These are phyloP conservation scores for Penicillium thymicola DNA, from an alignment of 2,329 filamentous ascomycete species.

Conservation along the genomic window DNA sequence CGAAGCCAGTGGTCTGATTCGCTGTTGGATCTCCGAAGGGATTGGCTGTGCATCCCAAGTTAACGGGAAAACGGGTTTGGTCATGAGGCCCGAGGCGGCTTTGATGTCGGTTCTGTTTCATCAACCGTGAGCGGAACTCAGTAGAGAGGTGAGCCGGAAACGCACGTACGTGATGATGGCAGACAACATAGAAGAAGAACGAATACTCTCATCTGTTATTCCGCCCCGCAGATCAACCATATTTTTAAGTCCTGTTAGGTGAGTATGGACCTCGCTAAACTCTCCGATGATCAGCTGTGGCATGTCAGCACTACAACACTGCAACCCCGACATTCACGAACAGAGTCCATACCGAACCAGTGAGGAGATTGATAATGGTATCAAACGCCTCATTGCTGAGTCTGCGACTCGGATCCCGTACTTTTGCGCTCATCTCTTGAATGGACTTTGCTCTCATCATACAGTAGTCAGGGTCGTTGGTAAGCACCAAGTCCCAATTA, in stretches of 20 bases:
- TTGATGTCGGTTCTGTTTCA: slow-evolving; percentile 33
- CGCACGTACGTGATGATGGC: slow-evolving; percentile 31
- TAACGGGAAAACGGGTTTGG: slow-evolving; percentile 34
- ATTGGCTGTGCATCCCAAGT: slow-evolving; percentile 33
- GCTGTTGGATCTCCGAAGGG: slow-evolving; percentile 24
- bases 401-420: slow-evolving; percentile 26
- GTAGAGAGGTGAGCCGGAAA: not conserved
- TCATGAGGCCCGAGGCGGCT: slow-evolving; percentile 33
- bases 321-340: not conserved
- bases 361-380: slow-evolving; percentile 38
- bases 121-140: slow-evolving; percentile 3
- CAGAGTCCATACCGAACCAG: slow-evolving; percentile 31
- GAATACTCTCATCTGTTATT: slow-evolving; percentile 26
- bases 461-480: slow-evolving; percentile 38
- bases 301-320: slow-evolving; percentile 9
- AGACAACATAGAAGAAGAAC: slow-evolving; percentile 23
- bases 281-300: slow-evolving; percentile 36
- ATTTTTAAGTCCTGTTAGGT: slow-evolving; percentile 37
- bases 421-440: slow-evolving; percentile 32
- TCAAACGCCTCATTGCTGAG: slow-evolving; percentile 36
- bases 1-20: slow-evolving; percentile 27
- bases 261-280: slow-evolving; percentile 39
- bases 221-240: slow-evolving; percentile 41
- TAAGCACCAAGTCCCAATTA: slow-evolving; percentile 18
- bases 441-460: slow-evolving; percentile 39